Percentiles rank a stretch among this genome's conserved stretches.
Conservation (phyloP, 148 eudicot species). For the Silene conica region DNA sequence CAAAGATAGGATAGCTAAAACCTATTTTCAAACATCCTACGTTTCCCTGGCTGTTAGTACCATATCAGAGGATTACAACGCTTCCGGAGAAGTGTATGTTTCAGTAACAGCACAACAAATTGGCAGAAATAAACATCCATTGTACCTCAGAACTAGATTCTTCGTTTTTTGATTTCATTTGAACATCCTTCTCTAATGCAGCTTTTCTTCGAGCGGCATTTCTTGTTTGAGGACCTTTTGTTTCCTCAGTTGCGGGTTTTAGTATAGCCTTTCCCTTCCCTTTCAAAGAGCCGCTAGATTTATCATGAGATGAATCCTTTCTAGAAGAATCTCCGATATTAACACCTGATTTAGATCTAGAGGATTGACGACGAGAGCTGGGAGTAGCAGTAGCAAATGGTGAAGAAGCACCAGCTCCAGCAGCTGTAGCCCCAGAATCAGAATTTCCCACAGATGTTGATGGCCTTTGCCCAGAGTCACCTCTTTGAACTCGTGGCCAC, state of each 20-base stretch:
- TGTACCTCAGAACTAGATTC: constrained; percentile 89
- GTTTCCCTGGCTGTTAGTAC: neutral
- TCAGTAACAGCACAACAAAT: neutral
- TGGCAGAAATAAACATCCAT: constrained; percentile 1
- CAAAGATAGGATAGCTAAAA: neutral
- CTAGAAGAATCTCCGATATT: constrained; percentile 55
- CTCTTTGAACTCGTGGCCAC: constrained; percentile 91
- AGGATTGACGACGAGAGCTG: constrained; percentile 62
- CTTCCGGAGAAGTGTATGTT: neutral
- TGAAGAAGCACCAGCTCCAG: constrained; percentile 61
- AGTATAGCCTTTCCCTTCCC: constrained; percentile 91
- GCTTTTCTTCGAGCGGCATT: constrained; percentile 81
- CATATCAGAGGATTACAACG: neutral
- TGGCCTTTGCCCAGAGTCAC: constrained; percentile 76
- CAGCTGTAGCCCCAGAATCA: constrained; percentile 53
- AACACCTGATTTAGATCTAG: constrained; percentile 69
- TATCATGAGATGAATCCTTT: constrained; percentile 52
- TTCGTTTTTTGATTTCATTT: constrained; percentile 56
- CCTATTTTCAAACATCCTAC: neutral
- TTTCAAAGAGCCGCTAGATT: constrained; percentile 56
- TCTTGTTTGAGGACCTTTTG: constrained; percentile 85
- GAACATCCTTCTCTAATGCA: constrained; percentile 70
- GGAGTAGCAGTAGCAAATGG: constrained; percentile 64
- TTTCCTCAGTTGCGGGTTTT: constrained; percentile 59
- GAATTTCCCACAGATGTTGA: constrained; percentile 59